A percentile compares a stretch with the other conserved stretches of the same genome.
Evolutionary conservation across 2,329 filamentous ascomycete genomes (phyloP).

Genomic region (Monilinia fructigena): DNA sequence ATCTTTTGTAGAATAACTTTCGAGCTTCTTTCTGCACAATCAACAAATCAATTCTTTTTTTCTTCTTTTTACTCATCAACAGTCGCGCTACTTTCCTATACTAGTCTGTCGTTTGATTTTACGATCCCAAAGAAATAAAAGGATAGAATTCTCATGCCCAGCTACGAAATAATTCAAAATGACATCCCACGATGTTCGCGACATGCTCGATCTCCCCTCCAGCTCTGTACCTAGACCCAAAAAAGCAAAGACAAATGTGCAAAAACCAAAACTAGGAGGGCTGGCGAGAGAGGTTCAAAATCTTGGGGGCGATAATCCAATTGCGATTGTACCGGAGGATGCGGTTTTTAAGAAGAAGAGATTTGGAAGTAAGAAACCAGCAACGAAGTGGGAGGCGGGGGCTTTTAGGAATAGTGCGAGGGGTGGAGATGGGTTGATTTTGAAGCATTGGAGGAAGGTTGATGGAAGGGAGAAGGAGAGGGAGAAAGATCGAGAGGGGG

Average conservation of each 20-base stretch:
- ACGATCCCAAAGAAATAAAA: slow-evolving; percentile 3
- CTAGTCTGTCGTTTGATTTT: background rate
- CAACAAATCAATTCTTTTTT: slow-evolving; percentile 9
- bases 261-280: slow-evolving; percentile 60
- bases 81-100: background rate
- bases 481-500: slow-evolving; percentile 43
- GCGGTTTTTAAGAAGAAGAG: slow-evolving; percentile 59
- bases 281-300: slow-evolving; percentile 65
- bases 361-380: slow-evolving; percentile 54
- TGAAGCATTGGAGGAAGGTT: slow-evolving; percentile 72
- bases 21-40: slow-evolving; percentile 4
- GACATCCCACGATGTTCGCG: slow-evolving; percentile 78
- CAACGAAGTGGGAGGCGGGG: slow-evolving; percentile 63
- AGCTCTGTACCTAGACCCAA: slow-evolving; percentile 64
- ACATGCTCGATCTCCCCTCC: slow-evolving; percentile 77
- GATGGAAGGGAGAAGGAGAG: slow-evolving; percentile 55
- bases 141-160: background rate
- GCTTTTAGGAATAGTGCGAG: slow-evolving; percentile 78
- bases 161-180: slow-evolving; percentile 46
- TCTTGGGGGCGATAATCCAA: slow-evolving; percentile 64
- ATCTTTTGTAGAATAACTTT: background rate
- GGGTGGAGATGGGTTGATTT: slow-evolving; percentile 60
- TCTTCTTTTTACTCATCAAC: slow-evolving; percentile 9
- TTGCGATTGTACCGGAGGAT: slow-evolving; percentile 62
- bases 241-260: slow-evolving; percentile 68